phyloP scores from a whole-genome alignment of 2,329 filamentous ascomycete species.

The Cladosporium sp. region DNA sequence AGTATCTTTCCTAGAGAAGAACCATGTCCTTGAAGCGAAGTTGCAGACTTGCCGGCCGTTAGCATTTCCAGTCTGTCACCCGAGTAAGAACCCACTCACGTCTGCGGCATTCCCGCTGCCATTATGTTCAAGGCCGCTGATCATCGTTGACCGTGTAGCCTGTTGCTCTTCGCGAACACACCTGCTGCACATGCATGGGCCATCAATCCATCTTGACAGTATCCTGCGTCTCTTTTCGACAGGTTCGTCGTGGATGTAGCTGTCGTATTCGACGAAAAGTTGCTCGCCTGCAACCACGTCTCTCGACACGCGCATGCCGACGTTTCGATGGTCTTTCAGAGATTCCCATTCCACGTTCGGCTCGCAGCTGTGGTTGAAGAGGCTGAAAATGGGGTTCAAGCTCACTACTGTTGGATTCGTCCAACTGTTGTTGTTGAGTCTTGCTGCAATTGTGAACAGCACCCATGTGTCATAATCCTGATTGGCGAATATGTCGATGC shows the following conservation, averaged over 20 bases:
- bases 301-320: slow-evolving; percentile 15
- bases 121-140: not conserved
- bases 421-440: slow-evolving; percentile 79
- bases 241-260: slow-evolving; percentile 17
- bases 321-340: slow-evolving; percentile 16
- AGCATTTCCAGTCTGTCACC: not conserved
- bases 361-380: slow-evolving; percentile 92
- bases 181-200: slow-evolving; percentile 23
- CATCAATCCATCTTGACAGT: slow-evolving; percentile 26
- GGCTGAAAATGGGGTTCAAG: slow-evolving; percentile 84
- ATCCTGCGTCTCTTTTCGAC: slow-evolving; percentile 17
- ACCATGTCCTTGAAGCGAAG: not conserved
- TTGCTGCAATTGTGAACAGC: slow-evolving; percentile 84
- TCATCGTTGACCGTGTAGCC: not conserved
- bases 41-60: not conserved
- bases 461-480: slow-evolving; percentile 70
- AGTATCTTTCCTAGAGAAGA: too few relatives aligned
- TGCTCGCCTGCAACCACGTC: slow-evolving; percentile 24
- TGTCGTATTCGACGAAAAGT: slow-evolving; percentile 28
- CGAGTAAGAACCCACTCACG: not conserved
- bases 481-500: slow-evolving; percentile 65
- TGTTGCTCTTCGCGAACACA: slow-evolving; percentile 24
- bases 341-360: slow-evolving; percentile 78
- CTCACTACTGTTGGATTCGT: slow-evolving; percentile 47
- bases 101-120: not conserved